Percentiles rank a stretch among this genome's conserved stretches.
These are phyloP conservation scores for Gracilaria domingensis DNA, from an alignment of 23 red algal species.

Conservation along the genomic window DNA sequence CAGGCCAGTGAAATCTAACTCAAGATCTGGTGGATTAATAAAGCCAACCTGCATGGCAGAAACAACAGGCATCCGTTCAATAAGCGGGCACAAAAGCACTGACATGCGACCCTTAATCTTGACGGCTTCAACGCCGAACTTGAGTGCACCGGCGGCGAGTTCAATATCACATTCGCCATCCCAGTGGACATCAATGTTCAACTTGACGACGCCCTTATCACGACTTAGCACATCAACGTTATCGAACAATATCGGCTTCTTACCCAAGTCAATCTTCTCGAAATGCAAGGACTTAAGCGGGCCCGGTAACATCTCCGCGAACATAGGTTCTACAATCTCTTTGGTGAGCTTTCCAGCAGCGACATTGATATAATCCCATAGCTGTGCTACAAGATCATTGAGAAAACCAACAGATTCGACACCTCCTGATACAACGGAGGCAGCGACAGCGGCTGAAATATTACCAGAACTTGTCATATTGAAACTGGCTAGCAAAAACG, in stretches of 20 bases:
- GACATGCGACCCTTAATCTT: constrained; percentile 63
- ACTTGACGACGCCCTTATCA: constrained; percentile 42
- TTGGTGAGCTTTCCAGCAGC: constrained; percentile 55
- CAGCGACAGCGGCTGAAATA: constrained; percentile 30
- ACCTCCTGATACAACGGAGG: constrained; percentile 57
- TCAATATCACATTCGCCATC: constrained; percentile 73
- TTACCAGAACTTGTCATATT: neutral
- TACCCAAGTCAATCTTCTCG: constrained; percentile 72
- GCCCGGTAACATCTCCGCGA: constrained; percentile 66
- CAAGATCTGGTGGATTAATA: constrained; percentile 70
- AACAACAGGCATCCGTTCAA: constrained; percentile 54
- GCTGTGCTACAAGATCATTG: constrained; percentile 67
- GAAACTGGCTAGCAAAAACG: neutral
- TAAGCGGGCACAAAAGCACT: constrained; percentile 52
- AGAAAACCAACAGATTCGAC: constrained; percentile 70
- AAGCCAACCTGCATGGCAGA: constrained; percentile 71
- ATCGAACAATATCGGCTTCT: constrained; percentile 63
- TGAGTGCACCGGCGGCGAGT: constrained; percentile 35
- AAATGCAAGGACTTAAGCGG: constrained; percentile 69
- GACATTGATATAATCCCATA: constrained; percentile 75
- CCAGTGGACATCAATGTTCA: constrained; percentile 74
- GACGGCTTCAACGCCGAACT: constrained; percentile 65
- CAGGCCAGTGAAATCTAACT: constrained; percentile 71
- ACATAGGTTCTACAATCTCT: constrained; percentile 76
- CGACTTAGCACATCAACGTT: constrained; percentile 71